These are phyloP conservation scores for Dendrobium chrysotoxum DNA, from an alignment of 106 monocot species.

Conservation along the genomic window DNA sequence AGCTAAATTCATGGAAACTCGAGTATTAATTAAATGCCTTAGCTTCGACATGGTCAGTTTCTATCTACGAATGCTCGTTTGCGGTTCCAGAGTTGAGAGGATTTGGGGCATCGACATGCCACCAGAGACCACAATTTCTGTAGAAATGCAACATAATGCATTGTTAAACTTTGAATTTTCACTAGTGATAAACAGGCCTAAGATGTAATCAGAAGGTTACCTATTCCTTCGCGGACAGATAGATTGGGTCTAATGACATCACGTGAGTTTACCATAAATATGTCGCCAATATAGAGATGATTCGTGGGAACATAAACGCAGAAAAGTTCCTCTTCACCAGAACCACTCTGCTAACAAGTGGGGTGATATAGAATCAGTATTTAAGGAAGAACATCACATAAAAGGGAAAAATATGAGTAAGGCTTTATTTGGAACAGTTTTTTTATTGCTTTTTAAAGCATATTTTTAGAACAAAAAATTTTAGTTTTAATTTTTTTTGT, in stretches of 20 bases:
- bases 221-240: conserved; percentile 90
- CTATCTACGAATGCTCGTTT: conserved; percentile 37
- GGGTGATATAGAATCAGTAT: neutral
- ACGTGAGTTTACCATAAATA: conserved; percentile 59
- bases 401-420: no score
- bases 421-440: no score
- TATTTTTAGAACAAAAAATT: no score
- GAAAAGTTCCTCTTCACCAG: conserved; percentile 71
- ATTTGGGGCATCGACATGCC: conserved; percentile 84
- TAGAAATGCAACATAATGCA: neutral
- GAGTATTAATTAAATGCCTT: conserved; percentile 10
- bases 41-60: conserved; percentile 35
- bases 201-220: conserved; percentile 16
- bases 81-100: conserved; percentile 40
- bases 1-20: neutral
- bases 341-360: conserved; percentile 36
- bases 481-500: no score
- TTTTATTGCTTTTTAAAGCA: no score
- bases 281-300: conserved; percentile 80
- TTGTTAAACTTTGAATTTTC: no score
- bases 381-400: neutral
- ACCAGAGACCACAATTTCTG: conserved; percentile 77
- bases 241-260: conserved; percentile 83
- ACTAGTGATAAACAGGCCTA: neutral
- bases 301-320: conserved; percentile 91